Conservation (phyloP, 208 protist genomes). For the Porcisia deanei region DNA sequence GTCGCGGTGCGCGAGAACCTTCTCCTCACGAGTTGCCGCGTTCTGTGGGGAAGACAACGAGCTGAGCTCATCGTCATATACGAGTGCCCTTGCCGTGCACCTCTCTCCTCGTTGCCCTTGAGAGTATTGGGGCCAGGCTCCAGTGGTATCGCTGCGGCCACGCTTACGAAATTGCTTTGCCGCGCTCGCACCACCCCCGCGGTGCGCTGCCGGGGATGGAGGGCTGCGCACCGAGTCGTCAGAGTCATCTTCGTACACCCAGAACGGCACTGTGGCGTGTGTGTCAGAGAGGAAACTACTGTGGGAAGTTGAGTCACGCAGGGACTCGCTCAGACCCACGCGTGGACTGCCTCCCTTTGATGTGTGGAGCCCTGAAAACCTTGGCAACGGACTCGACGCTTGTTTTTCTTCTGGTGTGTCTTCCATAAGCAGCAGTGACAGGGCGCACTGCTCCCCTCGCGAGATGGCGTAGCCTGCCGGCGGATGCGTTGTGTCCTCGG, state of each 20-base stretch:
- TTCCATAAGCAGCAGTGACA: conserved; percentile 38
- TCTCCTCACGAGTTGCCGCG: not conserved
- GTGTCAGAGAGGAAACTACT: not conserved
- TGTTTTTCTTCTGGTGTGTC: not conserved
- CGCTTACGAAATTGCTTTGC: conserved; percentile 1
- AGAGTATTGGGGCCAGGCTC: not conserved
- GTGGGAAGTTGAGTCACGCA: not conserved
- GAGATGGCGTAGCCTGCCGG: conserved; percentile 20
- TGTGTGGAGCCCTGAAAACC: not conserved
- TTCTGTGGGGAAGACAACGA: not conserved
- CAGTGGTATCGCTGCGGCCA: not conserved
- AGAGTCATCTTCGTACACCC: conserved; percentile 20
- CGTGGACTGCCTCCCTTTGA: not conserved
- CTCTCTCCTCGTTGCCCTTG: not conserved
- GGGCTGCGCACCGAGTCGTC: conserved; percentile 13
- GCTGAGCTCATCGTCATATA: conserved; percentile 4
- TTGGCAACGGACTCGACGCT: conserved; percentile 1
- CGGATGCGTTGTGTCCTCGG: not conserved
- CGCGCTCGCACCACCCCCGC: conserved; percentile 4
- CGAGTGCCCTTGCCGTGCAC: conserved; percentile 1
- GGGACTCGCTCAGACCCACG: conserved; percentile 6
- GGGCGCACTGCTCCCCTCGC: conserved; percentile 30
- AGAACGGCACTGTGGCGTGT: conserved; percentile 5
- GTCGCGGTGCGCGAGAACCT: not conserved
- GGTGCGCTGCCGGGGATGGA: conserved; percentile 25